Conservation (phyloP, 805 yeast species). For the Nakazawaea laoshanensis region DNA sequence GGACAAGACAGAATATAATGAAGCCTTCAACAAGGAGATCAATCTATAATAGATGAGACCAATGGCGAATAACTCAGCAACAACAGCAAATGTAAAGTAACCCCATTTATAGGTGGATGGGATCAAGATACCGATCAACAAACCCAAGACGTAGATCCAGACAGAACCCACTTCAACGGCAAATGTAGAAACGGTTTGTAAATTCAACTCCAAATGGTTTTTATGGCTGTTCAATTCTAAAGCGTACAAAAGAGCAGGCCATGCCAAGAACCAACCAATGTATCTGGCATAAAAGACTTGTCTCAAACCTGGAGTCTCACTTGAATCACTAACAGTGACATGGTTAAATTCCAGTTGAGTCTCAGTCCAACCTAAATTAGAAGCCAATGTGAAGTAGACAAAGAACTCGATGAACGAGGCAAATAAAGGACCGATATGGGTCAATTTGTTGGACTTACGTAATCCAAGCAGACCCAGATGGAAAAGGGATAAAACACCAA, state of each 20-base stretch:
- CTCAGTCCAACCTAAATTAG: constrained; percentile 48
- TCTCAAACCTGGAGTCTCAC: constrained; percentile 25
- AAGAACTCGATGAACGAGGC: constrained; percentile 33
- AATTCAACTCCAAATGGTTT: constrained; percentile 21
- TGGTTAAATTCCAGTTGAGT: constrained; percentile 40
- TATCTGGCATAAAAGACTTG: constrained; percentile 50
- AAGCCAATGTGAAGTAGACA: constrained; percentile 47
- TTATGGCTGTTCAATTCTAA: constrained; percentile 23
- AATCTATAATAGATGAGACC: constrained; percentile 11
- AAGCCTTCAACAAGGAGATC: constrained; percentile 2
- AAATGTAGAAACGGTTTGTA: constrained; percentile 27
- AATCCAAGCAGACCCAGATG: constrained; percentile 20
- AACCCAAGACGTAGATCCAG: constrained; percentile 42
- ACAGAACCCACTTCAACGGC: constrained; percentile 33
- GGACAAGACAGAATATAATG: constrained; percentile 7
- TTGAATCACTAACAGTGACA: constrained; percentile 22
- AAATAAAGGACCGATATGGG: constrained; percentile 32
- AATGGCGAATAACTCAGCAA: constrained; percentile 32
- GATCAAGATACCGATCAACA: constrained; percentile 50
- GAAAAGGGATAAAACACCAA: constrained; percentile 25
- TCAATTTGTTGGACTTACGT: constrained; percentile 25
- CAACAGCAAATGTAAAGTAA: constrained; percentile 47
- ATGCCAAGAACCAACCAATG: constrained; percentile 50
- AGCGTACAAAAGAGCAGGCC: constrained; percentile 33
- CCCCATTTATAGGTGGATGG: constrained; percentile 60